These are phyloP conservation scores for Stemphylium vesicarium DNA, from an alignment of 2,329 filamentous ascomycete species.

Conservation along the genomic window DNA sequence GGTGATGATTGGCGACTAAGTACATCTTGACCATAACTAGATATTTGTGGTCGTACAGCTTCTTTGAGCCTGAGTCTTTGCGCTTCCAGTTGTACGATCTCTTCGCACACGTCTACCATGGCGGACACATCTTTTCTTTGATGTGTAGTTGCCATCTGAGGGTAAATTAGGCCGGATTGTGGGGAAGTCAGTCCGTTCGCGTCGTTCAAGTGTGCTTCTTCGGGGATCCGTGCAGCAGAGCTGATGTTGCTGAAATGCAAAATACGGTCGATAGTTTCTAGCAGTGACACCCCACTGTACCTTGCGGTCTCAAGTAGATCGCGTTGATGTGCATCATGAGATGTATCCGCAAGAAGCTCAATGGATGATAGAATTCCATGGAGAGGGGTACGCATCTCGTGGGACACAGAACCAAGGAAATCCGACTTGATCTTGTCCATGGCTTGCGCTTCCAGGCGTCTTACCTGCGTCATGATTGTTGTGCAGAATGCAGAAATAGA, in stretches of 20 bases:
- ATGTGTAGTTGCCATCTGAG: neutral
- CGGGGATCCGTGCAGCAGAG: neutral
- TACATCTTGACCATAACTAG: neutral
- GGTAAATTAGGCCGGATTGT: conserved; percentile 1
- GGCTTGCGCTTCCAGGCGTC: conserved; percentile 12
- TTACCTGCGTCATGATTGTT: conserved; percentile 14
- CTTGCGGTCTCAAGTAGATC: conserved; percentile 8
- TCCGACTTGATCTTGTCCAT: conserved; percentile 15
- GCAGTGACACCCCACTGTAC: conserved; percentile 9
- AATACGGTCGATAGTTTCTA: conserved; percentile 12
- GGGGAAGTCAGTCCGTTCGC: neutral
- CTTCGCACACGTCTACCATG: conserved; percentile 1
- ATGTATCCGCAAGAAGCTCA: conserved; percentile 8
- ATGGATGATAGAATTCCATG: conserved; percentile 10
- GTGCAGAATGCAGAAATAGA: conserved; percentile 14
- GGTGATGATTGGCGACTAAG: neutral
- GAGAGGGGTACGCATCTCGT: conserved; percentile 13
- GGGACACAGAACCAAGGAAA: conserved; percentile 12
- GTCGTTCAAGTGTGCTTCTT: neutral
- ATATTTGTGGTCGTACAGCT: conserved; percentile 1
- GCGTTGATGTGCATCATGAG: conserved; percentile 5
- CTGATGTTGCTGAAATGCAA: conserved; percentile 15
- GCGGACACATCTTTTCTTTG: neutral
- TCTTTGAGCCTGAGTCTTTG: conserved; percentile 6
- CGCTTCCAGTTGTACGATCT: conserved; percentile 3